A percentile compares a stretch with the other conserved stretches of the same genome.
Conservation (phyloP, 1,284 basidiomycete species). For the Vanrija sp. region DNA sequence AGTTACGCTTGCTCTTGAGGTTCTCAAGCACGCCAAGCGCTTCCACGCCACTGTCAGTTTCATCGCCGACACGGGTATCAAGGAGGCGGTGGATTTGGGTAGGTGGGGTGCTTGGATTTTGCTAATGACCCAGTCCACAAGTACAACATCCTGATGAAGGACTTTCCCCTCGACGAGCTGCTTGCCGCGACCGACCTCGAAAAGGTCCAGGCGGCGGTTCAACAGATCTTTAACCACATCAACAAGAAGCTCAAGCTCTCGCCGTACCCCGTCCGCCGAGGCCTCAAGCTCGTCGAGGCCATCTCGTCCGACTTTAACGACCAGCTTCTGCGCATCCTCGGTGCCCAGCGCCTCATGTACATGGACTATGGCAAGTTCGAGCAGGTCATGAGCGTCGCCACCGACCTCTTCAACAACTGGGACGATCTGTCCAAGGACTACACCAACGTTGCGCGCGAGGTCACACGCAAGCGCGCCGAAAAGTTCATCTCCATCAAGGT, state of each 20-base stretch:
- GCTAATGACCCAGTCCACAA: constrained; percentile 66
- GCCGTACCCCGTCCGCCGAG: constrained; percentile 92
- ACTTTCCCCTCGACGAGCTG: constrained; percentile 94
- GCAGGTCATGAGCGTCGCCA: constrained; percentile 69
- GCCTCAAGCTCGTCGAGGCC: constrained; percentile 92
- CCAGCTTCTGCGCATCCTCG: constrained; percentile 84
- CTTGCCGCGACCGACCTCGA: constrained; percentile 92
- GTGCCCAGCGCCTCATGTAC: constrained; percentile 83
- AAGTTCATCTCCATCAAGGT: constrained; percentile 98
- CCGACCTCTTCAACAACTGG: constrained; percentile 87
- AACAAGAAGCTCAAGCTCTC: constrained; percentile 93
- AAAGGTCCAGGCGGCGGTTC: constrained; percentile 84
- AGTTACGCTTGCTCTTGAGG: constrained; percentile 91
- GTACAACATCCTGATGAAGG: constrained; percentile 98
- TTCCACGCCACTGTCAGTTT: constrained; percentile 98
- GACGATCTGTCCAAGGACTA: constrained; percentile 98
- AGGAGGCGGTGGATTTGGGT: constrained; percentile 84
- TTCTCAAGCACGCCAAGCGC: constrained; percentile 89
- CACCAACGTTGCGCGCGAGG: constrained; percentile 92
- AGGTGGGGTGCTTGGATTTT: constrained; percentile 31
- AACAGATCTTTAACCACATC: constrained; percentile 85
- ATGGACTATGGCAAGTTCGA: constrained; percentile 93
- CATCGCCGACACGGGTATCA: constrained; percentile 93
- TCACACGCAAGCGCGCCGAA: constrained; percentile 84
- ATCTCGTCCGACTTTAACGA: constrained; percentile 97